Evolutionary conservation across 2,329 filamentous ascomycete genomes (phyloP).

Genomic region (Dichotomopilus funicola): DNA sequence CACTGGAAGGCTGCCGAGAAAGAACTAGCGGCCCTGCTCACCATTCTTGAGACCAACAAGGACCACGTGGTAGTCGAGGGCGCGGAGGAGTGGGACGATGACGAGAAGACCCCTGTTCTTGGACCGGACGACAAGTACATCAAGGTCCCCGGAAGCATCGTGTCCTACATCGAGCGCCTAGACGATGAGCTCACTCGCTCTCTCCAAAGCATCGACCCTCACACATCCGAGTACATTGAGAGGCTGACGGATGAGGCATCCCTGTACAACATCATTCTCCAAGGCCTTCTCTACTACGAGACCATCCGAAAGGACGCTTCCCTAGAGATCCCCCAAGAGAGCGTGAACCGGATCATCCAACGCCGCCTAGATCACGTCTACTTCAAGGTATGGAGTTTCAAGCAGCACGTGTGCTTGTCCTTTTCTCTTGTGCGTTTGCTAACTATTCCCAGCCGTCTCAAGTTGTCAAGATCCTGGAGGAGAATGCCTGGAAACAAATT

Average conservation of each 20-base stretch:
- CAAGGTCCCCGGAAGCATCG: conserved; percentile 87
- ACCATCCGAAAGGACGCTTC: conserved; percentile 62
- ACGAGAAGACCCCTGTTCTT: conserved; percentile 81
- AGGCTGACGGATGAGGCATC: conserved; percentile 83
- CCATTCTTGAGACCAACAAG: conserved; percentile 69
- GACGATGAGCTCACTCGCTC: conserved; percentile 97
- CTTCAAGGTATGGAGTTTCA: conserved; percentile 66
- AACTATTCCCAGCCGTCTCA: conserved; percentile 59
- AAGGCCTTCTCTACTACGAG: conserved; percentile 84
- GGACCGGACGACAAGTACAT: conserved; percentile 71
- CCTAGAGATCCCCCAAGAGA: conserved; percentile 74
- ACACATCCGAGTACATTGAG: conserved; percentile 98
- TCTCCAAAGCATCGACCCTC: conserved; percentile 95
- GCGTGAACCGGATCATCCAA: conserved; percentile 87
- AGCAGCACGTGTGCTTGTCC: background rate
- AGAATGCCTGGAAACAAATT: conserved; percentile 83
- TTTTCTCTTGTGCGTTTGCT: conserved; percentile 11
- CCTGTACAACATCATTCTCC: conserved; percentile 88
- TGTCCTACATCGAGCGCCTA: conserved; percentile 89
- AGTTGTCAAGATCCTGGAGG: conserved; percentile 89
- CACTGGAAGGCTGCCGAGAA: conserved; percentile 94
- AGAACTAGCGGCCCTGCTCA: conserved; percentile 72
- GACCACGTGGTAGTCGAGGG: conserved; percentile 83
- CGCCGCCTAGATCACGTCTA: conserved; percentile 94
- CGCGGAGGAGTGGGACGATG: conserved; percentile 98